These are phyloP conservation scores for Herpetospermum pedunculosum DNA, from an alignment of 306 rosid genomes.

Conservation along the genomic window DNA sequence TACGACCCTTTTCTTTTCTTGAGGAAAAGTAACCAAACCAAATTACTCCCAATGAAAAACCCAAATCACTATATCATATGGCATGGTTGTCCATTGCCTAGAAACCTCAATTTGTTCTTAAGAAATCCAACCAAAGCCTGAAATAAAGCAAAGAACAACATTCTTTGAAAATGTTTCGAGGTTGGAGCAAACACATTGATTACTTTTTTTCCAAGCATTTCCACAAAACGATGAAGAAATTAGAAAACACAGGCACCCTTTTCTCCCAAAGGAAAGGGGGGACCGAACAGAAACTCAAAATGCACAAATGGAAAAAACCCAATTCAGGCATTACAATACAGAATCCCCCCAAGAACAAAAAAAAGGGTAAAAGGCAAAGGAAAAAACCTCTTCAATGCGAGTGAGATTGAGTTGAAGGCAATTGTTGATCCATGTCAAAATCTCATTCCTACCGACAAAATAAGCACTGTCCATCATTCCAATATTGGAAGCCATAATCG, in stretches of 20 bases:
- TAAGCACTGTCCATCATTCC: constrained; percentile 95
- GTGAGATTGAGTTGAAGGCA: constrained; percentile 79
- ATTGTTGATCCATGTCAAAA: constrained; percentile 83
- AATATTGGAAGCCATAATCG: constrained; percentile 65
- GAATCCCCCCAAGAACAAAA: neutral
- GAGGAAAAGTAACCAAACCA: neutral
- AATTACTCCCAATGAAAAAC: neutral
- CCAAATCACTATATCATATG: neutral
- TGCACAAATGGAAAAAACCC: neutral
- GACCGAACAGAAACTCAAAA: neutral
- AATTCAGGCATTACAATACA: neutral
- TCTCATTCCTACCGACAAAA: constrained; percentile 93
- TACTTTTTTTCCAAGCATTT: neutral
- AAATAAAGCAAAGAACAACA: neutral
- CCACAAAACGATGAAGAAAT: neutral
- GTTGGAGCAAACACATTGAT: neutral
- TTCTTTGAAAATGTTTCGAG: neutral
- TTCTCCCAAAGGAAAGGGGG: neutral
- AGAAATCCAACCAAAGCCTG: neutral
- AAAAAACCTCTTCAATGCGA: constrained; percentile 71
- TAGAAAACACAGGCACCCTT: neutral
- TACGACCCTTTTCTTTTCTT: neutral
- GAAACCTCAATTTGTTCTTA: neutral
- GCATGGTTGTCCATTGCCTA: neutral
- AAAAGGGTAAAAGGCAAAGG: neutral